phyloP scores from a whole-genome alignment of 768 basidiomycete genomes.

The Naganishia vishniacii region DNA sequence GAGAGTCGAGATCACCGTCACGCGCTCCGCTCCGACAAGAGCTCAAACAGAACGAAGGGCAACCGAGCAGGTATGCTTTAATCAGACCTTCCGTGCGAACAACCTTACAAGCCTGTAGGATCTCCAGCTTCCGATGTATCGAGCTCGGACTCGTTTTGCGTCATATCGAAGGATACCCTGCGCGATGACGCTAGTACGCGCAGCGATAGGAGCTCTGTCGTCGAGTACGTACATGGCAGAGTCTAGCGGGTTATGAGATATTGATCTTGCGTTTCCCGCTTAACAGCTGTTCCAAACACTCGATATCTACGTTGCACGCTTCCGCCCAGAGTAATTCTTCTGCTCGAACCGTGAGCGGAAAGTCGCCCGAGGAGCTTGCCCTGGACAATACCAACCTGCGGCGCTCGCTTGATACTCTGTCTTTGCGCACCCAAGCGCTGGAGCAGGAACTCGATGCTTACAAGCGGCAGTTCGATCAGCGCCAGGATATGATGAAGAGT shows the following conservation, averaged over 20 bases:
- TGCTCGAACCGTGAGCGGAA: slow-evolving; percentile 20
- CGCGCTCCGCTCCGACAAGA: not conserved
- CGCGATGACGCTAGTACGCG: not conserved
- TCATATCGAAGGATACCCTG: slow-evolving; percentile 12
- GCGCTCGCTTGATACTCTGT: slow-evolving; percentile 41
- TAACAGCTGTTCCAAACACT: not conserved
- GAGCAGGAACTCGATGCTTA: slow-evolving; percentile 34
- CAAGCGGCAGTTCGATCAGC: slow-evolving; percentile 30
- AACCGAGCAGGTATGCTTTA: not conserved
- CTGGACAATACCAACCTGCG: slow-evolving; percentile 44
- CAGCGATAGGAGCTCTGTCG: not conserved
- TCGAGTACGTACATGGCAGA: not conserved
- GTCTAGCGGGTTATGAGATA: not conserved
- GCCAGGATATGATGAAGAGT: slow-evolving; percentile 38
- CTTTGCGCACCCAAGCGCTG: slow-evolving; percentile 36
- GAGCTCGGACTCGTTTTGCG: slow-evolving; percentile 30
- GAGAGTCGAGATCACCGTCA: not conserved
- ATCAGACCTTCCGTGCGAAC: not conserved
- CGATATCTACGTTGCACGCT: slow-evolving; percentile 1
- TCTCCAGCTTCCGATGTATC: slow-evolving; percentile 31
- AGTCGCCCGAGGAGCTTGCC: slow-evolving; percentile 44
- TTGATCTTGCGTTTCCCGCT: not conserved
- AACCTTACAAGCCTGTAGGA: not conserved
- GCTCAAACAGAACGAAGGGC: not conserved
- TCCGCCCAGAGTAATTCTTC: not conserved